Percentiles rank a stretch among this genome's conserved stretches.
phyloP scores from a whole-genome alignment of 495 filamentous ascomycete species.

The Achaetomiella virescens region DNA sequence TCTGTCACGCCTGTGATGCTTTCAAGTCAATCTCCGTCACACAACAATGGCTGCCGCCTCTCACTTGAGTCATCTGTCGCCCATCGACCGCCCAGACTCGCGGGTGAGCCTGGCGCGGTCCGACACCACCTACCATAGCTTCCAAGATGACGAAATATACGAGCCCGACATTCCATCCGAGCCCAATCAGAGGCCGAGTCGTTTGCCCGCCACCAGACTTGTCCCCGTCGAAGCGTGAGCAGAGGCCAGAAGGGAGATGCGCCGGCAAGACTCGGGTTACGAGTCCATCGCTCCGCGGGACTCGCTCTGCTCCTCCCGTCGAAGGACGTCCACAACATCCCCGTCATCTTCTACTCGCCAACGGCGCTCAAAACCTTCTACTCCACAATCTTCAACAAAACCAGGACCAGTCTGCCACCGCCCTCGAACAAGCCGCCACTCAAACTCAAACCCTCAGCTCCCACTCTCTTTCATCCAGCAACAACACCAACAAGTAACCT shows the following conservation, averaged over 20 bases:
- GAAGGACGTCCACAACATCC: conserved; percentile 15
- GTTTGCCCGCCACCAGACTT: conserved; percentile 3
- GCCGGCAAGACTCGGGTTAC: conserved; percentile 46
- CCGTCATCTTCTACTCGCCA: conserved; percentile 26
- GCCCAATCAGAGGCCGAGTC: conserved; percentile 5
- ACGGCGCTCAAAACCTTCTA: conserved; percentile 30
- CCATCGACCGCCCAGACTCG: conserved; percentile 35
- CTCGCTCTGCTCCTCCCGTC: conserved; percentile 21
- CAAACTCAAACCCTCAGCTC: conserved; percentile 23
- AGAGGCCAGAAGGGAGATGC: conserved; percentile 29
- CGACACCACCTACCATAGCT: conserved; percentile 44
- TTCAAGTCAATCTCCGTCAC: not conserved
- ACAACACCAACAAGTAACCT: conserved; percentile 31
- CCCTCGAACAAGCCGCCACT: conserved; percentile 20
- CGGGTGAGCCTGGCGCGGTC: conserved; percentile 36
- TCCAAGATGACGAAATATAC: conserved; percentile 36
- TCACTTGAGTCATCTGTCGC: conserved; percentile 21
- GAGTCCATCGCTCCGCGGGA: conserved; percentile 34
- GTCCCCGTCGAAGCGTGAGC: conserved; percentile 11
- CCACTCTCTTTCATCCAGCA: conserved; percentile 6
- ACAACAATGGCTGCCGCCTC: conserved; percentile 26
- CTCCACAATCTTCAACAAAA: conserved; percentile 29
- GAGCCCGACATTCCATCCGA: conserved; percentile 22
- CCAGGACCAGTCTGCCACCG: conserved; percentile 27
- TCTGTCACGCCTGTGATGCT: conserved; percentile 18